phyloP scores from a whole-genome alignment of 2,329 filamentous ascomycete genomes.

The Cordyceps fumosorosea region DNA sequence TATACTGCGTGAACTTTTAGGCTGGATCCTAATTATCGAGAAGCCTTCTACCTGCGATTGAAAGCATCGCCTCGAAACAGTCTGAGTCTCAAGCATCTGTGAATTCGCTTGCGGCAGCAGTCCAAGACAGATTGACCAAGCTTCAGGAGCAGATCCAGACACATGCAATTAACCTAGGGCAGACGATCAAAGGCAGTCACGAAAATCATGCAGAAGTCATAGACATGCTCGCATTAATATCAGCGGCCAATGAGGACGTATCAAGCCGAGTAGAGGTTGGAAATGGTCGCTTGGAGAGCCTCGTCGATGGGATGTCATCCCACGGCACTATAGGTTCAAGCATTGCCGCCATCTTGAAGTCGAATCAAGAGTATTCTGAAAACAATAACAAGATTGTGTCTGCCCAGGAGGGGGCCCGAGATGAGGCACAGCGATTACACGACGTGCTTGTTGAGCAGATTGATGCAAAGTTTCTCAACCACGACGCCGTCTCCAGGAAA shows the following conservation, averaged over 20 bases:
- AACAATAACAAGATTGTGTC: neutral
- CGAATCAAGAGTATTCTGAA: neutral
- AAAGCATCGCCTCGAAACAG: neutral
- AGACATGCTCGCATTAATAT: neutral
- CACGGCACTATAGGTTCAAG: neutral
- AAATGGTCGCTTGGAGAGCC: neutral
- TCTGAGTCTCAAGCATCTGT: neutral
- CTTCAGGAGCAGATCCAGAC: slow-evolving; percentile 1
- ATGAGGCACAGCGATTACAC: neutral
- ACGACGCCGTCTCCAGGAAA: neutral
- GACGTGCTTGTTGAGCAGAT: neutral
- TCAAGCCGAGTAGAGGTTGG: neutral
- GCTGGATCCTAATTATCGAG: neutral
- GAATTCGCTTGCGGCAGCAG: neutral
- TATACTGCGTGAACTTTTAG: neutral
- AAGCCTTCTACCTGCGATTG: neutral
- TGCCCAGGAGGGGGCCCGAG: neutral
- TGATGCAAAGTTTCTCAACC: neutral
- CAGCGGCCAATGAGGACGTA: neutral
- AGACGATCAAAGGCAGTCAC: neutral
- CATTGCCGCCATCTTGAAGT: neutral
- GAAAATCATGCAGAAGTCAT: neutral
- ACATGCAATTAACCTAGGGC: neutral
- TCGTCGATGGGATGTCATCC: neutral
- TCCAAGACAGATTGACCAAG: neutral